Percentiles rank a stretch among this genome's conserved stretches.
Evolutionary conservation across 73 alveolate species (phyloP).

Genomic region (Uronychia binucleata): DNA sequence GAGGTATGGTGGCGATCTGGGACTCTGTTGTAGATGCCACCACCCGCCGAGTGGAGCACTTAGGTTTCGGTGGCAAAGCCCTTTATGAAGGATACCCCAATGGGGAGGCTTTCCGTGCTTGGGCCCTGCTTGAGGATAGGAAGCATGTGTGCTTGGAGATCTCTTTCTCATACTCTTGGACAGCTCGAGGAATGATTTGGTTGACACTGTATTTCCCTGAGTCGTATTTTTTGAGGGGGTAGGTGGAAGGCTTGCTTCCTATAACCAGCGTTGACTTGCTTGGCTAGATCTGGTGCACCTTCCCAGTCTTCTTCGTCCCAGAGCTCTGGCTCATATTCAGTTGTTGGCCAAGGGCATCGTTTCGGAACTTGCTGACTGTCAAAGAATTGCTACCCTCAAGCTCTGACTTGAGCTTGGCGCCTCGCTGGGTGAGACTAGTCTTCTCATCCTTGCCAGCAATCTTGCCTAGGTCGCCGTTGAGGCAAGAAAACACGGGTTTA

Average conservation of each 20-base stretch:
- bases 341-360: background rate
- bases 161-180: background rate
- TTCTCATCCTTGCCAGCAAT: no score
- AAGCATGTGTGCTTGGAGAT: background rate
- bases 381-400: no score
- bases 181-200: background rate
- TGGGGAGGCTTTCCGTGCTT: background rate
- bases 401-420: no score
- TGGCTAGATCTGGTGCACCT: background rate
- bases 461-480: no score
- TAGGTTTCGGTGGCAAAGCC: no score
- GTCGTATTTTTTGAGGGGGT: background rate
- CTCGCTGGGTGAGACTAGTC: no score
- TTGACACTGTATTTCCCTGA: background rate
- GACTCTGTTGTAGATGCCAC: no score
- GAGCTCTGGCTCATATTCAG: background rate
- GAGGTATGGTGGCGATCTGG: no score
- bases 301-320: background rate
- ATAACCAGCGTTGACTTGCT: background rate
- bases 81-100: no score
- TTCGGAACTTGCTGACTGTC: background rate
- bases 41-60: no score
- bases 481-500: no score
- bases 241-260: background rate
- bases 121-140: background rate